A percentile compares a stretch with the other conserved stretches of the same genome.
Conservation (phyloP, 208 protist genomes). For the Leishmania tarentolae region DNA sequence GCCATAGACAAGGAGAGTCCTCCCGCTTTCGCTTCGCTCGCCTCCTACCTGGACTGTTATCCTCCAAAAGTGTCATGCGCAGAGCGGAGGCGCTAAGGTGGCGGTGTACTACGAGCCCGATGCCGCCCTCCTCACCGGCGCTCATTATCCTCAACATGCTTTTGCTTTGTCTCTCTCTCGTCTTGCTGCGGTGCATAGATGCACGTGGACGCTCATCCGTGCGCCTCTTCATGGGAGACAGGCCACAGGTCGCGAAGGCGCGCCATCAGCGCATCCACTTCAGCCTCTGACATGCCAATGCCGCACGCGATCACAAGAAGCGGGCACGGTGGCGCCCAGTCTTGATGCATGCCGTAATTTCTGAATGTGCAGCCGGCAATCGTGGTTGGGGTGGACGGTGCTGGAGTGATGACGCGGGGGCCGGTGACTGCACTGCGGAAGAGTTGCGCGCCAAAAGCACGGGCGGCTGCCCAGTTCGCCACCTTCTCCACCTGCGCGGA, state of each 20-base stretch:
- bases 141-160: background rate
- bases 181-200: background rate
- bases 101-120: background rate
- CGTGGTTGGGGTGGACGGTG: conserved; percentile 25
- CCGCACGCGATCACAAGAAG: conserved; percentile 76
- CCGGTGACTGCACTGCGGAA: conserved; percentile 78
- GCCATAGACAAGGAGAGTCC: no score
- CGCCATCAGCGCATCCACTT: conserved; percentile 44
- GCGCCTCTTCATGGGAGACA: background rate
- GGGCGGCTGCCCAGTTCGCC: conserved; percentile 26
- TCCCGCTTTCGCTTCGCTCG: no score
- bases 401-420: conserved; percentile 64
- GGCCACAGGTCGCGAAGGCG: conserved; percentile 61
- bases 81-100: background rate
- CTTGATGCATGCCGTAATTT: conserved; percentile 72
- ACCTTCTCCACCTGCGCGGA: background rate
- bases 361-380: conserved; percentile 52
- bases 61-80: background rate
- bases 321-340: conserved; percentile 31
- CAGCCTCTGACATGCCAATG: conserved; percentile 54
- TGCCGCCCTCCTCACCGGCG: no score
- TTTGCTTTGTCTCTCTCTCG: background rate
- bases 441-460: conserved; percentile 65
- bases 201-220: background rate
- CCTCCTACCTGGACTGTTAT: no score